Evolutionary conservation across 2,329 filamentous ascomycete genomes (phyloP).

Genomic region (Albifimbria verrucaria): DNA sequence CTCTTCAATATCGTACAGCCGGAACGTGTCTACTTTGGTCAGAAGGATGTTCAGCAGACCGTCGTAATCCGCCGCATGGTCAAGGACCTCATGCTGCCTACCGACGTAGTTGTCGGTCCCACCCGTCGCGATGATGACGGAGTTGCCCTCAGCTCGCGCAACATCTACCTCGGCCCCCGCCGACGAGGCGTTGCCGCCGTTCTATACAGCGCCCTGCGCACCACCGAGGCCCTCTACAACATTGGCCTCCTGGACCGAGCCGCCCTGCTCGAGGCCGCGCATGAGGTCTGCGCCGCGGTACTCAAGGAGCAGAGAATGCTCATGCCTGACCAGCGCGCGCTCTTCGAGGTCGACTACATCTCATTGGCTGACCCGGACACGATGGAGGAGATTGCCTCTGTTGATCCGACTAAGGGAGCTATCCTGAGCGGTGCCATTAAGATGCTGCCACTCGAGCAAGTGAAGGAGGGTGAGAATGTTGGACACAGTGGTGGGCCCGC

Average conservation of each 20-base stretch:
- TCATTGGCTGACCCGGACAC: constrained; percentile 83
- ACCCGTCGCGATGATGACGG: constrained; percentile 79
- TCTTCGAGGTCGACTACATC: constrained; percentile 87
- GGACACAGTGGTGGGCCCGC: constrained; percentile 69
- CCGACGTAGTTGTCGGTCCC: constrained; percentile 67
- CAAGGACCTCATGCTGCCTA: constrained; percentile 78
- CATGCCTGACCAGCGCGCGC: constrained; percentile 56
- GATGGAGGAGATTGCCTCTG: constrained; percentile 70
- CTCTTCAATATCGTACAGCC: constrained; percentile 51
- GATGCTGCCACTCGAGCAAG: constrained; percentile 77
- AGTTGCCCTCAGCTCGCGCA: constrained; percentile 86
- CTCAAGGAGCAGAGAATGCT: constrained; percentile 61
- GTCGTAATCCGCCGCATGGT: constrained; percentile 86
- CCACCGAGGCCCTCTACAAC: constrained; percentile 66
- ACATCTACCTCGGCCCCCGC: constrained; percentile 82
- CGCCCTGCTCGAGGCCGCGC: constrained; percentile 70
- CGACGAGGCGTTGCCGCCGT: constrained; percentile 71
- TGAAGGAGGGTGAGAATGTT: constrained; percentile 68
- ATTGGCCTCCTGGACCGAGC: constrained; percentile 51
- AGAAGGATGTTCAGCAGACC: constrained; percentile 97
- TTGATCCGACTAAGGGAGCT: constrained; percentile 70
- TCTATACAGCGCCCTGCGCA: constrained; percentile 64
- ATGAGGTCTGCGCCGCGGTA: constrained; percentile 52
- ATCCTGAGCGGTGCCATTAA: constrained; percentile 88
- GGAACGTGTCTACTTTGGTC: constrained; percentile 83